phyloP scores from a whole-genome alignment of 2,329 filamentous ascomycete genomes.

The Blumeriella jaapii region DNA sequence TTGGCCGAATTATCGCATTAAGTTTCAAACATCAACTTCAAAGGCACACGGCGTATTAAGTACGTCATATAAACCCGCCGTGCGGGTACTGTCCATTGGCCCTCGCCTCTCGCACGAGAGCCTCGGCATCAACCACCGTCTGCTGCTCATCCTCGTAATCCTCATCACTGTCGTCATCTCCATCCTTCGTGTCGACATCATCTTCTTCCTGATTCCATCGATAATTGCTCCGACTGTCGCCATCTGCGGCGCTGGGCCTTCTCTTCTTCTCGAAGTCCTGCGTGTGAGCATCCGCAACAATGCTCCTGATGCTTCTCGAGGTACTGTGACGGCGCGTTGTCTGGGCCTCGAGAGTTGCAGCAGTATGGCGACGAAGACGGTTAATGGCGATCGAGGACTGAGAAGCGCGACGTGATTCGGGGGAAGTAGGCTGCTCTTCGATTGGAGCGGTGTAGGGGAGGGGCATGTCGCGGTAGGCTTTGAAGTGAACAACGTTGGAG shows the following conservation, averaged over 20 bases:
- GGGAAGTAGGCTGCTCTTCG: constrained; percentile 3
- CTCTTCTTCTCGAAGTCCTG: constrained; percentile 85
- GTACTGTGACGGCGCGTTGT: constrained; percentile 7
- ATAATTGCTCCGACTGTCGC: constrained; percentile 5
- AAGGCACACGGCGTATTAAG: too few relatives aligned
- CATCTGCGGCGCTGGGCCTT: constrained; percentile 24
- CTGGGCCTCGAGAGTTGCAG: constrained; percentile 18
- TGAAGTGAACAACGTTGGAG: constrained; percentile 80
- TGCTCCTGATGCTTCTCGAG: constrained; percentile 38
- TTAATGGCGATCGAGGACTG: constrained; percentile 10
- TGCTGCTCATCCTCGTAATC: constrained; percentile 17
- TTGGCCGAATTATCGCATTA: too few relatives aligned
- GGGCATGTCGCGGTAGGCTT: constrained; percentile 77
- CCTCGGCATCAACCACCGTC: constrained; percentile 18
- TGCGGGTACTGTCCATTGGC: too few relatives aligned
- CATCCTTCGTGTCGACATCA: constrained; percentile 9
- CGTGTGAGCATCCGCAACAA: constrained; percentile 75
- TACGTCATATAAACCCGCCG: too few relatives aligned
- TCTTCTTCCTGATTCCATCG: constrained; percentile 9
- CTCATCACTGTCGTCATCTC: constrained; percentile 11
- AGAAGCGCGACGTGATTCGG: constrained; percentile 9
- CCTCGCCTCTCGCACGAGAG: constrained; percentile 13
- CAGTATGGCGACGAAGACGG: constrained; percentile 15
- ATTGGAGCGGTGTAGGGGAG: constrained; percentile 53
- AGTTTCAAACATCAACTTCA: too few relatives aligned